A percentile compares a stretch with the other conserved stretches of the same genome.
Conservation (phyloP, 768 basidiomycete species). For the Butyriboletus loyo region DNA sequence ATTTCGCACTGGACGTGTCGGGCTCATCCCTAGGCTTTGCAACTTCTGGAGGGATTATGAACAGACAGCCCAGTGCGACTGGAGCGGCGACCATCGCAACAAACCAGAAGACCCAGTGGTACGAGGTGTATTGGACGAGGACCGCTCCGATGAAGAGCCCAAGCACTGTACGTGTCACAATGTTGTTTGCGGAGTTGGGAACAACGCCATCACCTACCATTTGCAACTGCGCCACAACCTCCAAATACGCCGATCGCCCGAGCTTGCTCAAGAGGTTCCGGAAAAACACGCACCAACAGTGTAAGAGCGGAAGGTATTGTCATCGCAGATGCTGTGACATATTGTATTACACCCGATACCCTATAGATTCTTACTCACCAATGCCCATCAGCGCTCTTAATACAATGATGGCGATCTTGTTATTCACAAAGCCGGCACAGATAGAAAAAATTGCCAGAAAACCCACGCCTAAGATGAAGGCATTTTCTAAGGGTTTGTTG, state of each 20-base stretch:
- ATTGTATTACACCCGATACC: not conserved
- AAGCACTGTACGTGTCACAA: conserved; percentile 27
- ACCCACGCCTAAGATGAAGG: conserved; percentile 41
- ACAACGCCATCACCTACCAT: conserved; percentile 27
- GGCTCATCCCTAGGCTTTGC: not conserved
- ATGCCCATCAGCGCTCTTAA: conserved; percentile 52
- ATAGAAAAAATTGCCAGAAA: conserved; percentile 44
- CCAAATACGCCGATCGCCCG: conserved; percentile 47
- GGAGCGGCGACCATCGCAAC: conserved; percentile 38
- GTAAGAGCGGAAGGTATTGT: conserved; percentile 49
- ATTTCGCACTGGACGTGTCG: conserved; percentile 10
- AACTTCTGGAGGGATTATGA: conserved; percentile 34
- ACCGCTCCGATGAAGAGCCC: conserved; percentile 45
- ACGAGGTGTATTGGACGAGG: conserved; percentile 40
- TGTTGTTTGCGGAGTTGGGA: not conserved
- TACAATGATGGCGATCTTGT: conserved; percentile 47
- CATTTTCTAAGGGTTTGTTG: conserved; percentile 38
- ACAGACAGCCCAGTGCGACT: conserved; percentile 29
- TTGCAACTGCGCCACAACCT: conserved; percentile 44
- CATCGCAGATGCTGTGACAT: conserved; percentile 40
- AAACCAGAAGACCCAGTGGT: conserved; percentile 53
- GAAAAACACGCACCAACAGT: conserved; percentile 49
- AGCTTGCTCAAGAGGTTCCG: conserved; percentile 44
- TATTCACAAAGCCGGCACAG: conserved; percentile 43
- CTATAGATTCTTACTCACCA: conserved; percentile 24